phyloP scores from a whole-genome alignment of 2,329 filamentous ascomycete genomes.

The Sporothrix brunneoviolacea region DNA sequence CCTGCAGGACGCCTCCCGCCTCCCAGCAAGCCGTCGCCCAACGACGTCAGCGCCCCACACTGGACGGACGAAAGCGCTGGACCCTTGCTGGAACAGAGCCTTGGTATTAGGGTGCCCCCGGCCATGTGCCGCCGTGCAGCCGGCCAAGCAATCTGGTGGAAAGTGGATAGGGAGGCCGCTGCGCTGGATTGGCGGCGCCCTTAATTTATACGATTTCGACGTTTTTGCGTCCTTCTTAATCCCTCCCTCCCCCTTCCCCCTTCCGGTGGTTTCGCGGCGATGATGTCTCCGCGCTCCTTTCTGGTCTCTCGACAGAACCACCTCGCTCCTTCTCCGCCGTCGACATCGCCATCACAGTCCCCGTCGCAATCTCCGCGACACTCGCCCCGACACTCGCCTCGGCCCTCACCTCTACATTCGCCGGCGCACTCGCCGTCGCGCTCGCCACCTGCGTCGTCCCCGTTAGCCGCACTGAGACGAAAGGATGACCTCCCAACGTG shows the following conservation, averaged over 20 bases:
- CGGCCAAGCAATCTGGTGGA: conserved; percentile 4
- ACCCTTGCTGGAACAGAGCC: conserved; percentile 1
- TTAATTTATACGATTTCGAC: conserved; percentile 5
- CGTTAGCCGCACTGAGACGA: background rate
- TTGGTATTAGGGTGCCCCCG: background rate
- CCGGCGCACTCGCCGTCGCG: conserved; percentile 5
- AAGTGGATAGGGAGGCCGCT: conserved; percentile 11
- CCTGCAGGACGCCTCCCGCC: background rate
- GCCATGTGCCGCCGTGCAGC: conserved; percentile 11
- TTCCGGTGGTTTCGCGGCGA: conserved; percentile 14
- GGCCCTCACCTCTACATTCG: background rate
- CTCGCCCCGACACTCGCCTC: background rate
- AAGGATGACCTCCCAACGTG: background rate
- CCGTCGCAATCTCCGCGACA: conserved; percentile 3
- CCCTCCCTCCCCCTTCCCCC: background rate
- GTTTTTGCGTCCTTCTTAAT: background rate
- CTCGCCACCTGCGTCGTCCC: background rate
- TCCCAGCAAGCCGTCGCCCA: conserved; percentile 8
- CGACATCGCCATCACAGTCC: conserved; percentile 15
- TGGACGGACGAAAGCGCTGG: background rate
- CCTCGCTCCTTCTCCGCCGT: conserved; percentile 18
- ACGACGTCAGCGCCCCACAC: conserved; percentile 9
- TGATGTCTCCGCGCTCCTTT: conserved; percentile 36
- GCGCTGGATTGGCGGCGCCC: conserved; percentile 3
- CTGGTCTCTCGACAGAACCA: conserved; percentile 30